These are phyloP conservation scores for Suillus spraguei DNA, from an alignment of 768 basidiomycete genomes.

Conservation along the genomic window DNA sequence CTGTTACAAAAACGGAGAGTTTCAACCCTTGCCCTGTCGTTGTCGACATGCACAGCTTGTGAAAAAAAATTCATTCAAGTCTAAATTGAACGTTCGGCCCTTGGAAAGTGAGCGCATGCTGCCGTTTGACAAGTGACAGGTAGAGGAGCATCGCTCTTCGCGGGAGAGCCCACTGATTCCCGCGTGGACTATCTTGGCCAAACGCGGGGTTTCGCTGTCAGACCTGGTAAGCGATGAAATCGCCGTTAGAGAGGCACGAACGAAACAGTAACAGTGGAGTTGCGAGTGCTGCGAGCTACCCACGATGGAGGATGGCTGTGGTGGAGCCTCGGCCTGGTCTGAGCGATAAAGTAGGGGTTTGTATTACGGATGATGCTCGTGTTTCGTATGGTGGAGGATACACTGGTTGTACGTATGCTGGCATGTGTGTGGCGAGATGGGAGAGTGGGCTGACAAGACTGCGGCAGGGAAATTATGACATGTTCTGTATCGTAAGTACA, in stretches of 20 bases:
- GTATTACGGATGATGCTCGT: too few relatives aligned
- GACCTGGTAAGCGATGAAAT: not conserved
- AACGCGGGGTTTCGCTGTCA: conserved; percentile 7
- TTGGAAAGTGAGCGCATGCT: not conserved
- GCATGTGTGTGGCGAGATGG: too few relatives aligned
- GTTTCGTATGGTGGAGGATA: too few relatives aligned
- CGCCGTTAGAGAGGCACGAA: not conserved
- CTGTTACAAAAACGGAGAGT: not conserved
- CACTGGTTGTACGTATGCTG: not conserved
- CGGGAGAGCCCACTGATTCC: conserved; percentile 2
- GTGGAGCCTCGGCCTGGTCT: too few relatives aligned
- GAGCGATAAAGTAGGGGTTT: too few relatives aligned
- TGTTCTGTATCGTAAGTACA: not conserved
- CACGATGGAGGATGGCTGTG: too few relatives aligned
- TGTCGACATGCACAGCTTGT: not conserved
- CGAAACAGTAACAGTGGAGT: too few relatives aligned
- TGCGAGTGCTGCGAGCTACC: too few relatives aligned
- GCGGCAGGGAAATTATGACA: not conserved
- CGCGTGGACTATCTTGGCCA: not conserved
- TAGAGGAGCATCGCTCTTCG: not conserved
- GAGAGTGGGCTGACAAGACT: not conserved
- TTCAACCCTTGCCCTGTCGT: not conserved
- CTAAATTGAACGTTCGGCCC: not conserved
- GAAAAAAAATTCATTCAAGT: not conserved
- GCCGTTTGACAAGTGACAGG: not conserved